Conservation (phyloP, 2,329 filamentous ascomycete species). For the Aspergillus aculeatus region DNA sequence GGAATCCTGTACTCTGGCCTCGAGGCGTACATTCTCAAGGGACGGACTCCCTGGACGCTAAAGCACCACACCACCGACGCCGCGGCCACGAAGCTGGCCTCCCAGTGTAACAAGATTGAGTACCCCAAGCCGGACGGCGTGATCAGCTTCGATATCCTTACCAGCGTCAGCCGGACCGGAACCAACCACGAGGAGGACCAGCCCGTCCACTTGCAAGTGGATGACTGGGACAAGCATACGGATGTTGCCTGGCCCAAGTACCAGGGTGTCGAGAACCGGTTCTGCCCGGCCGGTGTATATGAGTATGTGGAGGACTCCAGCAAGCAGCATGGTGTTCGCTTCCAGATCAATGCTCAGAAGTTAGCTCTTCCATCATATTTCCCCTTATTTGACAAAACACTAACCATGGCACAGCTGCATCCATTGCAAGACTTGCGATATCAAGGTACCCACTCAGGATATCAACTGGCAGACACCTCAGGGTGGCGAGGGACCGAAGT, state of each 20-base stretch:
- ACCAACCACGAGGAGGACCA: slow-evolving; percentile 99
- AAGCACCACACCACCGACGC: slow-evolving; percentile 79
- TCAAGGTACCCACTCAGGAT: slow-evolving; percentile 94
- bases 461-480: slow-evolving; percentile 97
- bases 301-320: slow-evolving; percentile 93
- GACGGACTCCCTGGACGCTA: slow-evolving; percentile 86
- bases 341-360: slow-evolving; percentile 98
- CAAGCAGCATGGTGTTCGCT: slow-evolving; percentile 84
- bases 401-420: slow-evolving; percentile 68
- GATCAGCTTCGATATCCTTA: slow-evolving; percentile 93
- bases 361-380: slow-evolving; percentile 56
- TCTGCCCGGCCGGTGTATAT: slow-evolving; percentile 96
- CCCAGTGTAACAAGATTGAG: slow-evolving; percentile 81
- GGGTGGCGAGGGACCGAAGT: slow-evolving; percentile 75
- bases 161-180: slow-evolving; percentile 88
- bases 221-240: slow-evolving; percentile 91
- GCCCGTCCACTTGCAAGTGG: slow-evolving; percentile 90
- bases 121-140: slow-evolving; percentile 96
- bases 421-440: slow-evolving; percentile 99
- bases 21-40: slow-evolving; percentile 83
- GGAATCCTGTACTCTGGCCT: slow-evolving; percentile 90
- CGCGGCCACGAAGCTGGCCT: slow-evolving; percentile 74
- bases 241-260: slow-evolving; percentile 79
- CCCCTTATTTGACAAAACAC: neutral
- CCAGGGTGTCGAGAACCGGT: slow-evolving; percentile 91